Percentiles rank a stretch among this genome's conserved stretches.
phyloP scores from a whole-genome alignment of 2,329 filamentous ascomycete genomes.

The Stagonosporopsis vannaccii region DNA sequence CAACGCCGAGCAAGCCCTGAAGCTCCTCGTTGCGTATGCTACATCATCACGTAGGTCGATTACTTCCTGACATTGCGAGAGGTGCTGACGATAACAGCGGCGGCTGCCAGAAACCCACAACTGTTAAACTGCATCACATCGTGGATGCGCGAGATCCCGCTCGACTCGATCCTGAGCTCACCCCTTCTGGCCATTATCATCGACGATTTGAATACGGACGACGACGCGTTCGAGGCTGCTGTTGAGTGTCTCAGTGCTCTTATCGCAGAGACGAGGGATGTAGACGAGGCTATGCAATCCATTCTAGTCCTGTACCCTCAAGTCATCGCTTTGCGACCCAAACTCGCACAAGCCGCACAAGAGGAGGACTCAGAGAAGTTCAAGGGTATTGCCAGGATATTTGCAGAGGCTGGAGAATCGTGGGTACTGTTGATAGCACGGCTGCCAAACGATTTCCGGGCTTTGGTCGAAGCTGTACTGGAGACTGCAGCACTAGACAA shows the following conservation, averaged over 20 bases:
- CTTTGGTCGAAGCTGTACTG: conserved; percentile 87
- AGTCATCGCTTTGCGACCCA: conserved; percentile 77
- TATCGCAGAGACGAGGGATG: conserved; percentile 89
- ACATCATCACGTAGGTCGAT: conserved; percentile 80
- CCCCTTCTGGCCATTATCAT: conserved; percentile 84
- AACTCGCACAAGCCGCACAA: conserved; percentile 75
- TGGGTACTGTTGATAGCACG: conserved; percentile 94
- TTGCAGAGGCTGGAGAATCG: conserved; percentile 89
- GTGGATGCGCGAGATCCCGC: conserved; percentile 92
- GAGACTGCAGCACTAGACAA: conserved; percentile 88
- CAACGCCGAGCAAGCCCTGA: conserved; percentile 87
- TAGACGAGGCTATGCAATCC: conserved; percentile 84
- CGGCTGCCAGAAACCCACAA: conserved; percentile 84
- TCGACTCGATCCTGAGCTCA: conserved; percentile 82
- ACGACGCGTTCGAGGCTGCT: conserved; percentile 82
- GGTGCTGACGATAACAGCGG: conserved; percentile 52
- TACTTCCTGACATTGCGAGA: background rate
- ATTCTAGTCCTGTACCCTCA: conserved; percentile 86
- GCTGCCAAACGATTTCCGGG: conserved; percentile 80
- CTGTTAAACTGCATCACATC: conserved; percentile 95
- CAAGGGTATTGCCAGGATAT: conserved; percentile 87
- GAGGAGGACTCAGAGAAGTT: conserved; percentile 86
- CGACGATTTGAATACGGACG: conserved; percentile 77
- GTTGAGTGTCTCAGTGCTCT: conserved; percentile 93
- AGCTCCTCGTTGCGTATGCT: conserved; percentile 86